Base-by-base conservation (phyloP, 176 grass and related monocot species). In the maize (Zea mays) region DNA sequence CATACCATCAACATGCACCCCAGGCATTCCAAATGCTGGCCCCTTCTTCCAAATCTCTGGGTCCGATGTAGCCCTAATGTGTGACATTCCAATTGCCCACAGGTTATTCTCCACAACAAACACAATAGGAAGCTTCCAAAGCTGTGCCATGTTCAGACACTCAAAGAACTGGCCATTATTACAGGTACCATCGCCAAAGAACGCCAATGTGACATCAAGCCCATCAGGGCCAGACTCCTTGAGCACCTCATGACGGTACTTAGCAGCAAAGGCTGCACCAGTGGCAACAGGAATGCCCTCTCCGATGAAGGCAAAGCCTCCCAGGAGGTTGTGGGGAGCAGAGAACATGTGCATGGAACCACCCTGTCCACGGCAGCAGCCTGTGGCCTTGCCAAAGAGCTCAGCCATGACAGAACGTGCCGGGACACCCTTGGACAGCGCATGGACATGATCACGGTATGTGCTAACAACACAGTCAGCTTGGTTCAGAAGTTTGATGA, bases 331-430 rank as follows among this genome's bases (percentile, higher is more conserved):
- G 65, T 94, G 87, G n/a, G 78, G 67, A 19, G 81, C 88, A 69
- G 91, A 97, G 80, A 97, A 97, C 95, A 98, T 98, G 83, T 98
- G 96, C 96, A 94, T 98, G 62, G 96, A 98, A 16, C 96, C 96
- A 12, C 96, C 96, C 85, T 98, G 91, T 27, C 96, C 92, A 13
- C 92, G 96, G 68, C 92, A 98, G 74, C 89, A 92, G 19, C 96
- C 96, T 4, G 96, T 98, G 65, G 96, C 65, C 89, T 92, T 92
- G 41, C 96, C 96, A 16, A 98, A 98, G 45, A 98, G 89, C 83
- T 98, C 96, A 8, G 96, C 83, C 96, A 98, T 92, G 62, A 98
- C 85, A 41, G 80, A 79, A 80, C 89, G 87, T 3, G 92, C 70
- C 8, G 96, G 85, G 33, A 98, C 92, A 49, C 96, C 96, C 83